Evolutionary conservation across 2,329 filamentous ascomycete genomes (phyloP).

Genomic region (Knufia petricola): DNA sequence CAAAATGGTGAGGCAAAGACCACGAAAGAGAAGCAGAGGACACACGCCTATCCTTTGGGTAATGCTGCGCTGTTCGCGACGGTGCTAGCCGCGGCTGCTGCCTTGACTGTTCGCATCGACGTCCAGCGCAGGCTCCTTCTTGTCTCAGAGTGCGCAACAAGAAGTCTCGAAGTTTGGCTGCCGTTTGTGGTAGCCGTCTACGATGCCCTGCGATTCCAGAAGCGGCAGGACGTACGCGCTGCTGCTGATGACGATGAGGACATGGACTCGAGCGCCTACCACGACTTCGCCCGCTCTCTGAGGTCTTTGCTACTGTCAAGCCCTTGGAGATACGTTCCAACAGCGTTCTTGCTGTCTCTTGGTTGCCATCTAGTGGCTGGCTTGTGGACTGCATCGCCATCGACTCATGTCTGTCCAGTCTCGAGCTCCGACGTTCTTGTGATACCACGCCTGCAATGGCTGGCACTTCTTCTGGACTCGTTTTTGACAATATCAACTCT

Average conservation of each 20-base stretch:
- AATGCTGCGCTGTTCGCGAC: slow-evolving; percentile 2
- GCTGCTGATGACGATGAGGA: slow-evolving; percentile 14
- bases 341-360: slow-evolving; percentile 30
- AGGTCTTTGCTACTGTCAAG: slow-evolving; percentile 27
- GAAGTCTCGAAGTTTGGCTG: slow-evolving; percentile 24
- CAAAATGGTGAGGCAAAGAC: background rate
- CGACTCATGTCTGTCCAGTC: slow-evolving; percentile 43
- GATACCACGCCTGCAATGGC: slow-evolving; percentile 31
- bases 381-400: slow-evolving; percentile 30
- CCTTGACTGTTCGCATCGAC: slow-evolving; percentile 29
- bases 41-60: background rate
- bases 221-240: slow-evolving; percentile 21
- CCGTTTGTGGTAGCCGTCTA: slow-evolving; percentile 35
- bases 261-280: slow-evolving; percentile 14
- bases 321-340: slow-evolving; percentile 31
- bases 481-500: slow-evolving; percentile 29
- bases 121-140: slow-evolving; percentile 33
- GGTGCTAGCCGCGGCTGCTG: slow-evolving; percentile 18
- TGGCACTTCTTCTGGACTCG: slow-evolving; percentile 34
- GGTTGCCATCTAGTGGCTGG: slow-evolving; percentile 31
- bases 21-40: slow-evolving; percentile 3
- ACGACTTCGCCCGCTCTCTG: slow-evolving; percentile 26
- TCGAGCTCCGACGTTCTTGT: slow-evolving; percentile 26
- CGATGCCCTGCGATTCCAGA: slow-evolving; percentile 30
- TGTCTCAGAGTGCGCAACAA: slow-evolving; percentile 35